These are phyloP conservation scores for Striga hermonthica DNA, from an alignment of 305 asterid species.

Conservation along the genomic window DNA sequence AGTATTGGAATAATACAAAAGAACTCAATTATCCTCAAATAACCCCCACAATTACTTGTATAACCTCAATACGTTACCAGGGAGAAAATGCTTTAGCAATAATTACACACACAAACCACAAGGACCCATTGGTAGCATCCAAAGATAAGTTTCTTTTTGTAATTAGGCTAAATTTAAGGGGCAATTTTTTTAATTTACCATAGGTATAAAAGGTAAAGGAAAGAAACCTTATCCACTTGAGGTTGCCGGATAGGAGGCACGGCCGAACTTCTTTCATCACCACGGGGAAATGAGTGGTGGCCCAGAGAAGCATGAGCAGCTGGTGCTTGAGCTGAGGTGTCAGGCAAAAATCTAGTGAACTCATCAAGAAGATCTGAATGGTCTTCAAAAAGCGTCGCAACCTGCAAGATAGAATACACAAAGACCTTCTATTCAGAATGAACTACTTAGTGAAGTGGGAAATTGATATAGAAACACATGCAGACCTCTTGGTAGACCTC, in stretches of 20 bases:
- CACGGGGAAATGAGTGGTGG: constrained; percentile 53
- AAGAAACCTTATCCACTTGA: constrained; percentile 59
- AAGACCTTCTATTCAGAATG: constrained; percentile 25
- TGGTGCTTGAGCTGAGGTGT: constrained; percentile 43
- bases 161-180: background rate
- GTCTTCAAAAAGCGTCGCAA: constrained; percentile 59
- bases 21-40: too few relatives aligned
- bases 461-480: constrained; percentile 15
- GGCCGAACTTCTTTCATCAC: constrained; percentile 71
- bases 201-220: constrained; percentile 13
- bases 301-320: constrained; percentile 43
- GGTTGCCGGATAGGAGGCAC: constrained; percentile 51
- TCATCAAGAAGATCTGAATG: constrained; percentile 75
- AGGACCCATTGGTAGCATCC: too few relatives aligned
- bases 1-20: too few relatives aligned
- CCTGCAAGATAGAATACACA: constrained; percentile 36
- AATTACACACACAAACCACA: too few relatives aligned
- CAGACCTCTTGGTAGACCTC: constrained; percentile 91
- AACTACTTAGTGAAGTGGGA: background rate
- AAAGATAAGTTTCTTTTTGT: background rate
- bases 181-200: background rate
- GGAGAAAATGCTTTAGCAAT: too few relatives aligned
- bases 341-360: constrained; percentile 65
- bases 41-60: too few relatives aligned
- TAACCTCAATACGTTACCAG: too few relatives aligned